Percentiles rank a stretch among this genome's conserved stretches.
Evolutionary conservation across 2,329 filamentous ascomycete genomes (phyloP).

Genomic region (Metarhizium brunneum): DNA sequence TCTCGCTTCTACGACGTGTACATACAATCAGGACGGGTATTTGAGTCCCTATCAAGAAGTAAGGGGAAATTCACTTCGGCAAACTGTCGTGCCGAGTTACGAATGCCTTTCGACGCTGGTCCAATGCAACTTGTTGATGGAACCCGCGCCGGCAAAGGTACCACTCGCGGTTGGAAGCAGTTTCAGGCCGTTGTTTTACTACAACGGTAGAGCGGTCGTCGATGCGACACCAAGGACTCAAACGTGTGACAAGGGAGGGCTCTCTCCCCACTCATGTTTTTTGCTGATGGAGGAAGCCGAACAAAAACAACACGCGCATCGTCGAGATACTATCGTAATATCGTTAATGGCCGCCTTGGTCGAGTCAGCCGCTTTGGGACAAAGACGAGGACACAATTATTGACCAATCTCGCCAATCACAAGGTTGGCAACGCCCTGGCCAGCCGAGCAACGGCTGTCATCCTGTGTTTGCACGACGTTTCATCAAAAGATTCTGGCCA

Average conservation of each 20-base stretch:
- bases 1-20: not conserved
- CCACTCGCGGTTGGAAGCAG: not conserved
- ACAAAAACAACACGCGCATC: not conserved
- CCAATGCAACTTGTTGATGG: too few relatives aligned
- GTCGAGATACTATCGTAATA: not conserved
- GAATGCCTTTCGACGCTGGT: not conserved
- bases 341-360: not conserved
- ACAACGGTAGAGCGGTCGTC: too few relatives aligned
- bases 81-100: not conserved
- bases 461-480: not conserved
- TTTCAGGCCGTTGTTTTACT: slow-evolving; percentile 1
- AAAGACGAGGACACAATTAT: not conserved
- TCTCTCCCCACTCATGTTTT: not conserved
- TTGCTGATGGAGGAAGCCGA: not conserved
- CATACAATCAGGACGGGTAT: not conserved
- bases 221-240: slow-evolving; percentile 1
- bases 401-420: not conserved
- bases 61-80: not conserved
- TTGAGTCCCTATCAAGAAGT: not conserved
- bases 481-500: not conserved
- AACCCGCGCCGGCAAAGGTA: too few relatives aligned
- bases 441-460: not conserved
- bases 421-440: not conserved
- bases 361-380: not conserved
- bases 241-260: not conserved